Evolutionary conservation across 768 basidiomycete species (phyloP), one percentile per base, ranked within the genome.

Genomic region (Piloderma croceum): DNA sequence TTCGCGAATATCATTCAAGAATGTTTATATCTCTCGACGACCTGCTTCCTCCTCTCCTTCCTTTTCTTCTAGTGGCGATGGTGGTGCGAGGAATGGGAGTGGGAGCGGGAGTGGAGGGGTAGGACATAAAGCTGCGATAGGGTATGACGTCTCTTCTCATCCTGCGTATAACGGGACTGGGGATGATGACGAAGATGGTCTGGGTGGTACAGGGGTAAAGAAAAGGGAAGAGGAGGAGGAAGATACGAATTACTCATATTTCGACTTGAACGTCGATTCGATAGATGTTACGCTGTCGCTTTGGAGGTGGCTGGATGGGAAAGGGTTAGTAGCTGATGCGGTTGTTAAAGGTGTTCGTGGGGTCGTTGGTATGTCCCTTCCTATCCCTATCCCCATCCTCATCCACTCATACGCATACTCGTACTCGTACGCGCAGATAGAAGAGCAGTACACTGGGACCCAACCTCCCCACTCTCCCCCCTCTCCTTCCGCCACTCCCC

Each of bases 231-330:
- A 65, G 24, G 49, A 65, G 6, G 69, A 76, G 13, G 77, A 83
- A 43, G 77, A 86, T 45, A 52, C 57, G 36, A 88, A 90, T 58
- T 86, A 83, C 61, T 83, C 92, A 6, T 84, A 89, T 76, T 97
- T 94, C 51, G 93, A 98, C 59, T 61, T 99, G 45, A 90, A 79
- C 46, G 78, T 99, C 12, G 94, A 96, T 54, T 90, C 91, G 19
- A 85, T 99, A 36, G 96, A 98, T 48, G 93, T 99, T 12, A 91
- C 90, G 0, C 68, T 99, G 11, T 94, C 90, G 23, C 67, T 99
- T 6, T 77, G 82, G 63, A 73, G 83, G 40, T 99, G 96, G 96
- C 68, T 97, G 41, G 91, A 96, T 58, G 94, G 96, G 2, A 96
- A 91, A 58, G 96, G 96, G 0, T 65, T 99, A 15, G 70, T 99